phyloP scores from a whole-genome alignment of 805 yeast species.

The Blastobotrys americana region DNA sequence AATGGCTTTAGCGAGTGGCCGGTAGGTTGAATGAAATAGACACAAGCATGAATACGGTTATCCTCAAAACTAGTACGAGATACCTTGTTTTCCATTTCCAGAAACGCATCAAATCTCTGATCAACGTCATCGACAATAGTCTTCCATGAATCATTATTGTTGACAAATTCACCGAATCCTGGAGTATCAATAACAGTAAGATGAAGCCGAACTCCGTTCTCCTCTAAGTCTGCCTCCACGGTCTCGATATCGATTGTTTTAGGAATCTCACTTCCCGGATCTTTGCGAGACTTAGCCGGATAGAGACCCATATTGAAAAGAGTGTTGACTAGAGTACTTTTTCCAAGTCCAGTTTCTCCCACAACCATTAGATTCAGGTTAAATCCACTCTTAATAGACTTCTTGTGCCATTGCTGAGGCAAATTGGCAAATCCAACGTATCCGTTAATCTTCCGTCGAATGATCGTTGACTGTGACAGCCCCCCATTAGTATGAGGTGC shows the following conservation, averaged over 20 bases:
- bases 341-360: constrained; percentile 75
- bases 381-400: constrained; percentile 84
- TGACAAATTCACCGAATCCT: constrained; percentile 88
- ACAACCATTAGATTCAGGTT: constrained; percentile 81
- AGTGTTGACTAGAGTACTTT: constrained; percentile 49
- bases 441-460: constrained; percentile 64
- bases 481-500: constrained; percentile 6
- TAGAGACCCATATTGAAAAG: constrained; percentile 66
- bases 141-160: constrained; percentile 74
- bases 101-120: constrained; percentile 73
- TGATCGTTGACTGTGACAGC: constrained; percentile 18
- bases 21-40: constrained; percentile 94
- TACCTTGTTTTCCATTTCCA: constrained; percentile 83
- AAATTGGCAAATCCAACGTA: constrained; percentile 96
- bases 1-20: constrained; percentile 87
- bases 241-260: constrained; percentile 51
- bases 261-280: constrained; percentile 40
- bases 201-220: constrained; percentile 82
- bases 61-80: constrained; percentile 67
- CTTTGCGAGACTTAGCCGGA: constrained; percentile 34
- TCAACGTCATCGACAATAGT: constrained; percentile 89
- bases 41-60: constrained; percentile 83
- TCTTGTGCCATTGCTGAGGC: constrained; percentile 98
- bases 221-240: constrained; percentile 70
- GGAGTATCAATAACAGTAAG: constrained; percentile 84